Percentiles rank a stretch among this genome's conserved stretches.
These are phyloP conservation scores for Raphanus hybrid DNA, from an alignment of 441 rosid genomes.

Conservation along the genomic window DNA sequence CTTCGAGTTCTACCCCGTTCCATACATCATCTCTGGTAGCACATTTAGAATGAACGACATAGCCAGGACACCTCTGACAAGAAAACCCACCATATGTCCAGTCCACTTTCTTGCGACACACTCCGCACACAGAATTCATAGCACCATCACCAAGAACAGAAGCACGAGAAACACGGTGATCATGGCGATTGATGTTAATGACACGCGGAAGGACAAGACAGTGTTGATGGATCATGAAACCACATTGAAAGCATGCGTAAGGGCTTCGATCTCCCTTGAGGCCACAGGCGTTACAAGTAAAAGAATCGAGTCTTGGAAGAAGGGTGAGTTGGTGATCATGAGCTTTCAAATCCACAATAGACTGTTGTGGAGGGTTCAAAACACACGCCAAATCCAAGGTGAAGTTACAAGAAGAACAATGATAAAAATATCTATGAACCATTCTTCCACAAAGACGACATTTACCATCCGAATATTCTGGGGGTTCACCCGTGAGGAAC, in stretches of 20 bases:
- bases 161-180: constrained; percentile 11
- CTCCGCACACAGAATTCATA: background rate
- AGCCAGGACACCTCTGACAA: background rate
- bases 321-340: constrained; percentile 8
- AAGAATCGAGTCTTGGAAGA: background rate
- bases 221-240: background rate
- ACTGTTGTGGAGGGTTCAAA: background rate
- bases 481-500: background rate
- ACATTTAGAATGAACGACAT: constrained; percentile 7
- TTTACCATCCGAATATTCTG: background rate
- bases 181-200: constrained; percentile 19
- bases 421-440: background rate
- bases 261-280: constrained; percentile 7
- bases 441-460: constrained; percentile 1
- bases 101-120: background rate
- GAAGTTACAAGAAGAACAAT: constrained; percentile 3
- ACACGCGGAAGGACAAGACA: constrained; percentile 1
- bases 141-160: background rate
- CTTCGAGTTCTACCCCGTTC: constrained; percentile 1
- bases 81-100: background rate
- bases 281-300: constrained; percentile 1
- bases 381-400: background rate
- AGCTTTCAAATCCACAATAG: background rate
- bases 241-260: background rate
- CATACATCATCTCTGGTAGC: background rate